Base-by-base conservation (phyloP, 257 asterid species). In the Forsythia viridissima region DNA sequence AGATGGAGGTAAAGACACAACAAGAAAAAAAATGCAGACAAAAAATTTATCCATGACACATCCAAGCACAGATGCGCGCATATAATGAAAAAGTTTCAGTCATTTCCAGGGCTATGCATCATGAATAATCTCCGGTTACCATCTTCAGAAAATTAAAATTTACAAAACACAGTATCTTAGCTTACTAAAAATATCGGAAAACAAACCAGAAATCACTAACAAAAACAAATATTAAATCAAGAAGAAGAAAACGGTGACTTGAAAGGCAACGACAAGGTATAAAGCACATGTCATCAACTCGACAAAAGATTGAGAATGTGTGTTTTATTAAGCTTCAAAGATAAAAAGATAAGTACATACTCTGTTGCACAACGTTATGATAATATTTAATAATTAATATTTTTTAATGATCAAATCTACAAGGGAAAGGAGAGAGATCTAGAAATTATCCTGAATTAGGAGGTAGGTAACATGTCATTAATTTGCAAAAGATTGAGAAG, bases 331-430 rank as follows among this genome's bases (percentile, higher is more conserved):
- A 18, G 65, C 65, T 15, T 55, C 21, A 55, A 18, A 16, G 1
- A 1, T 18, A 5, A 55, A 55, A 55, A 55, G 3, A 16, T 15
- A 55, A 6, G 8, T 6, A 55, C 20, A 55, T 18, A 55, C 21
- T 15, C 65, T 55, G 24, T 4, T 16, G 65, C 20, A 55, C 65
- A 18, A 18, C 2, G 2, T 5, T 55, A 15, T 41, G 40, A 68
- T 72, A 44, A 72, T 66, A 72, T 71, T 51, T 72, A n/a, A 61
- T 75, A 18, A 5, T 18, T 21, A 65, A 71, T 57, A 73, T 6
- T 81, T 71, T 15, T 71, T 77, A 78, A 75, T 8, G 63, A 75
- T 57, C 65, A 48, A 65, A 74, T 77, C 43, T 40, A 41, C 71
- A 36, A 57, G 38, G 8, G 5, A 71, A 41, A 13, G 57, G 36